These are phyloP conservation scores for Aspergillus brasiliensis DNA, from an alignment of 2,329 filamentous ascomycete species.

Conservation along the genomic window DNA sequence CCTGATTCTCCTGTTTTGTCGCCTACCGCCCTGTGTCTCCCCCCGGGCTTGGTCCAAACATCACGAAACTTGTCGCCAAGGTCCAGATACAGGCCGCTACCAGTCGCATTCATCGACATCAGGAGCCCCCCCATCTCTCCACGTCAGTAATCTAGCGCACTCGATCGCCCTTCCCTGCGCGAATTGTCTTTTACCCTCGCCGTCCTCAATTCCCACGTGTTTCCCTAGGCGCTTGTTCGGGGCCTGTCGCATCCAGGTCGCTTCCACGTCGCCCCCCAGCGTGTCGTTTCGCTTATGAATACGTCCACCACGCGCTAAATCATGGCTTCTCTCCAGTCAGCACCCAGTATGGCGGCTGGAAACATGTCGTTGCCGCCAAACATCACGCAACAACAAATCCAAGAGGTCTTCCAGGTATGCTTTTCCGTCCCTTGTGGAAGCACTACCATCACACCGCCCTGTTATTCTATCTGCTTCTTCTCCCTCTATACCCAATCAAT, in stretches of 20 bases:
- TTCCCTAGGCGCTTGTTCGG: slow-evolving; percentile 21
- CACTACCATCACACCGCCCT: not conserved
- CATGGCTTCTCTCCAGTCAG: slow-evolving; percentile 81
- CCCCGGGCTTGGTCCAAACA: slow-evolving; percentile 31
- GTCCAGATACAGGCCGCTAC: slow-evolving; percentile 28
- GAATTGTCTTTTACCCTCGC: slow-evolving; percentile 25
- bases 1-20: slow-evolving; percentile 23
- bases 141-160: slow-evolving; percentile 24
- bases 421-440: slow-evolving; percentile 7
- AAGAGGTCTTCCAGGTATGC: slow-evolving; percentile 65
- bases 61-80: slow-evolving; percentile 39
- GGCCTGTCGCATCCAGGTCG: slow-evolving; percentile 24
- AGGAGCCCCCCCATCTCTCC: slow-evolving; percentile 21
- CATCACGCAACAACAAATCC: slow-evolving; percentile 74
- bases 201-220: slow-evolving; percentile 21
- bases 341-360: slow-evolving; percentile 68
- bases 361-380: slow-evolving; percentile 64
- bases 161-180: slow-evolving; percentile 24
- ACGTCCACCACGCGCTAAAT: slow-evolving; percentile 37
- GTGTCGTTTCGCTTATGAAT: slow-evolving; percentile 33
- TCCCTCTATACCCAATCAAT: not conserved
- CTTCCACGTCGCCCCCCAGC: slow-evolving; percentile 11
- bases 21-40: slow-evolving; percentile 23
- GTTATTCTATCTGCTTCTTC: not conserved
- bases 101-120: slow-evolving; percentile 30